Evolutionary conservation across 768 basidiomycete genomes (phyloP), one percentile per base, ranked within the genome.

Genomic region (Psilocybe cubensis): DNA sequence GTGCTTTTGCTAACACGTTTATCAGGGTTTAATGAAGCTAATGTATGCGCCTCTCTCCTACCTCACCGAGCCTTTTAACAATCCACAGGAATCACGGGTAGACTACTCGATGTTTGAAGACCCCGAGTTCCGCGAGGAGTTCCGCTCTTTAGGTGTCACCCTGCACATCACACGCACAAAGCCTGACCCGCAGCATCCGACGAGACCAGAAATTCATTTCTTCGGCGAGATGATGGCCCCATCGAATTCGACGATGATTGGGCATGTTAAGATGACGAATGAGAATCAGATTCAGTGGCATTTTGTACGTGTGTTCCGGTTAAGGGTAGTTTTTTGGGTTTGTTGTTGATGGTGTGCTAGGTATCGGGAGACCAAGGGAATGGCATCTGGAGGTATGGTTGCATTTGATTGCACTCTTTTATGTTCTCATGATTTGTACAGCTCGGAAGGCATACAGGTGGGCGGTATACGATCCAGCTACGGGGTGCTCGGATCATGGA

Each of bases 251-350:
- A 76, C 75, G 2, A 78, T 90, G 68, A 67, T 70, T 4, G 88
- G 89, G 3, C 73, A 67, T 23, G 81, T 88, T 14, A 74, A 76
- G 60, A 76, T 89, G 68, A 83, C 83, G 0, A 73, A 77, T 0
- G 86, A 90, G 53, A 72, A 79, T 50, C 77, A 85, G 44, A 69
- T 88, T 8, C 78, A 81, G 51, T 87, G 86, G 85, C 80, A 83
- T 68, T 86, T 84, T 68, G 88, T 89, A 66, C 64, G 86, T 72
- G 3, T 20, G 29, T 8, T 33, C 38, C 27, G 27, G 24, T 18
- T 10, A 38, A 38, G 35, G n/a, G 7, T 14, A 17, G 41, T 17
- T 17, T 6, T 25, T 33, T 17, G 24, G 14, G n/a, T n/a, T 56
- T 7, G 43, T 38, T 29, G 9, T 31, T 59, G 28, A 12, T 27